Evolutionary conservation across 2,329 filamentous ascomycete genomes (phyloP).

Genomic region (Dendryphion nanum): DNA sequence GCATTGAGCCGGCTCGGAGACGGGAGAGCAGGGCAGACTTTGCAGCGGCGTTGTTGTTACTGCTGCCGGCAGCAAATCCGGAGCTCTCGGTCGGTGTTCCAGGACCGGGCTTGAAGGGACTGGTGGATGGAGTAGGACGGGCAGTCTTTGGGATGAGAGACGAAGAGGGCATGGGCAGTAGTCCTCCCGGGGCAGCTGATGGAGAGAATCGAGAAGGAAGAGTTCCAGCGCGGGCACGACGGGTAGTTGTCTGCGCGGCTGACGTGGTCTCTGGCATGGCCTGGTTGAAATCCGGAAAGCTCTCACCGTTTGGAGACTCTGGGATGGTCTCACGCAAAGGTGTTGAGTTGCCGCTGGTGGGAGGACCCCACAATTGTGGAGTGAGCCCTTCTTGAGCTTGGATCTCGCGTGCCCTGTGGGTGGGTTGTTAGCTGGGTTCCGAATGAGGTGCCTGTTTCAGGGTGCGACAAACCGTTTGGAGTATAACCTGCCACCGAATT

Average conservation of each 20-base stretch:
- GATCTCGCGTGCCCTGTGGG: constrained; percentile 81
- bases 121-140: constrained; percentile 81
- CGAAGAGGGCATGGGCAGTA: constrained; percentile 51
- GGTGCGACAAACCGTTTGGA: constrained; percentile 76
- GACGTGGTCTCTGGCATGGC: constrained; percentile 61
- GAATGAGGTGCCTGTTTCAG: constrained; percentile 26
- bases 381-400: constrained; percentile 90
- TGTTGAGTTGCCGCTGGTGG: constrained; percentile 93
- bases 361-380: constrained; percentile 81
- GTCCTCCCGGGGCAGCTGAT: constrained; percentile 61
- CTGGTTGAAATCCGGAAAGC: constrained; percentile 85
- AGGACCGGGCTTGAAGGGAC: constrained; percentile 73
- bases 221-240: constrained; percentile 87
- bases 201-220: constrained; percentile 93
- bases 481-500: constrained; percentile 75
- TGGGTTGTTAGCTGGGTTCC: constrained; percentile 27
- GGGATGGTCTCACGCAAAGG: constrained; percentile 96
- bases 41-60: constrained; percentile 48
- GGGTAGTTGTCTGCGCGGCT: constrained; percentile 62
- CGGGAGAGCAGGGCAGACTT: constrained; percentile 78
- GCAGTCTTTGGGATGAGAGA: constrained; percentile 72
- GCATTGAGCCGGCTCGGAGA: constrained; percentile 89
- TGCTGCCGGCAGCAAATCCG: constrained; percentile 42
- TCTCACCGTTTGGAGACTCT: constrained; percentile 88
- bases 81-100: constrained; percentile 38